Evolutionary conservation across 164 flowering plant genomes (phyloP), one percentile per base, ranked within the genome.

Genomic region (Houttuynia cordata): DNA sequence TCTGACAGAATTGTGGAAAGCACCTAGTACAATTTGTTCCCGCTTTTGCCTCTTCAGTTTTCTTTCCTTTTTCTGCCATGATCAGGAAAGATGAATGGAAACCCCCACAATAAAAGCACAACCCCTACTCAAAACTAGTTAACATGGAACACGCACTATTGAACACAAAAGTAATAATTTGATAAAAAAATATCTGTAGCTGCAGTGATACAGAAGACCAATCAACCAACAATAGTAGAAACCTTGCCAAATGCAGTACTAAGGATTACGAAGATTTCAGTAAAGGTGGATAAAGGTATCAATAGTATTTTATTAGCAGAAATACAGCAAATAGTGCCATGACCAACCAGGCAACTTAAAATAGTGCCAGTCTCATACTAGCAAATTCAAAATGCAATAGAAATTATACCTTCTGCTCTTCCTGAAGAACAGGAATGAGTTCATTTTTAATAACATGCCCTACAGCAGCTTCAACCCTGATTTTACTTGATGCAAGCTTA

Each of bases 351-450:
- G 17, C 49, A 8, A 45, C 49, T 45, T 45, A 12, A 7, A 2
- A 45, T 0, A 45, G 37, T 30, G 37, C 6, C 37, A 45, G 12
- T 45, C 14, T 12, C 12, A 14, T 17, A 45, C 17, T 12, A 8
- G 49, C 17, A 45, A 45, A 12, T 7, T 45, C 2, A 45, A 45
- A 41, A 12, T 7, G 13, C 37, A 30, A 30, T 2, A 2, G 37
- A 30, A 30, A 30, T 2, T 45, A 45, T 45, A 83, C 98, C 91
- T 83, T 85, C 59, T 78, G 68, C 55, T 81, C 63, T 68, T 74
- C 74, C 78, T 80, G 80, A n/a, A 92, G 82, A 70, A 59, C 74
- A 58, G 96, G 94, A 64, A 92, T 64, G 7, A 76, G 70, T 45
- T 88, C 79, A 59, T 61, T 62, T 68, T 78, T 69, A 57, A 92